A percentile compares a stretch with the other conserved stretches of the same genome.
Evolutionary conservation across 192 early-diverging fungal genomes (phyloP).

Genomic region (Kappamyces sp.): DNA sequence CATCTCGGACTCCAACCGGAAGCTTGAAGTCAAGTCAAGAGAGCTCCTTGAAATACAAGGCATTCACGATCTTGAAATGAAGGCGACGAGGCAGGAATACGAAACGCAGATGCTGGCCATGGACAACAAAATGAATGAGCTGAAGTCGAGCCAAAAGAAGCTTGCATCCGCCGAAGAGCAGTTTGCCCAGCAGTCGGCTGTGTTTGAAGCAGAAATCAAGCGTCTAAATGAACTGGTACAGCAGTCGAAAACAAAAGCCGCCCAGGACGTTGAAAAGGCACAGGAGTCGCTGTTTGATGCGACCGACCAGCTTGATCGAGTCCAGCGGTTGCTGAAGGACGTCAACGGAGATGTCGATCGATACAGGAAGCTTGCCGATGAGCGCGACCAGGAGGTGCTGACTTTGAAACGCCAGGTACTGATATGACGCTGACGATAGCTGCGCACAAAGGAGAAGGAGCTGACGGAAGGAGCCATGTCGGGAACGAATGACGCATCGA

Average conservation of each 20-base stretch:
- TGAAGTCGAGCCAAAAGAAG: not conserved
- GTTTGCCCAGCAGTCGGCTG: constrained; percentile 6
- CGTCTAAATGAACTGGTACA: constrained; percentile 16
- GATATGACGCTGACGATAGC: constrained; percentile 13
- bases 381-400: constrained; percentile 16
- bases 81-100: not conserved
- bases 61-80: constrained; percentile 3
- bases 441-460: constrained; percentile 22
- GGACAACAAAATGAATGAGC: not conserved
- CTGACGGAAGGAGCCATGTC: constrained; percentile 14
- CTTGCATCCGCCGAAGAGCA: constrained; percentile 15
- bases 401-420: constrained; percentile 8
- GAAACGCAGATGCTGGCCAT: not conserved
- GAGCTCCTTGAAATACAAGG: constrained; percentile 13
- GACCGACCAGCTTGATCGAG: constrained; percentile 9
- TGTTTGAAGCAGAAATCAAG: constrained; percentile 2
- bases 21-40: constrained; percentile 10
- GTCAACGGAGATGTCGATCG: constrained; percentile 23
- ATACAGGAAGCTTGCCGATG: constrained; percentile 5
- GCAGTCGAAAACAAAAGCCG: constrained; percentile 16
- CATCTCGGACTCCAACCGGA: constrained; percentile 1
- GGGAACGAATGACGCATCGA: not conserved
- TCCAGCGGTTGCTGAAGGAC: constrained; percentile 13
- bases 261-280: not conserved
- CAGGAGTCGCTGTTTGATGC: not conserved